phyloP scores from a whole-genome alignment of 2,329 filamentous ascomycete species.

The Aureobasidium mangrovei region DNA sequence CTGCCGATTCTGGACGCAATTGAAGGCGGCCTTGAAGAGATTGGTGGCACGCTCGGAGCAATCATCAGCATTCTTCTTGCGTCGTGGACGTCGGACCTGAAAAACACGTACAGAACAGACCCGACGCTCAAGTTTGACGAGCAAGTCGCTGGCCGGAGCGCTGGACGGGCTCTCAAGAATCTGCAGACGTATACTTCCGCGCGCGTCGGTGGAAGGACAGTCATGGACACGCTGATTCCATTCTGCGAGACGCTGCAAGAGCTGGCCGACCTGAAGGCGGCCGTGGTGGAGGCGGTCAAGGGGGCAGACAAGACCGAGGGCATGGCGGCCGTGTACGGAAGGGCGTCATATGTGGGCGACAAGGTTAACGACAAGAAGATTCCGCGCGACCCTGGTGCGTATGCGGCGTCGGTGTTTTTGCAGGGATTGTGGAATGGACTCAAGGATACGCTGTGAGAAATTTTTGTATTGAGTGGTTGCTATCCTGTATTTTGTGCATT shows the following conservation, averaged over 20 bases:
- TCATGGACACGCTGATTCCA: constrained; percentile 33
- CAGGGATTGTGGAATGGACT: constrained; percentile 24
- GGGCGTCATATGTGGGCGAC: constrained; percentile 30
- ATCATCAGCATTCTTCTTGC: constrained; percentile 31
- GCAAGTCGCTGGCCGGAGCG: constrained; percentile 21
- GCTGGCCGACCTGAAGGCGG: constrained; percentile 20
- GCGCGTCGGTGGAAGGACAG: constrained; percentile 28
- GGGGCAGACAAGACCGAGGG: constrained; percentile 28
- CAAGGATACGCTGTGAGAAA: constrained; percentile 2
- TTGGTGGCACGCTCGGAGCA: constrained; percentile 31
- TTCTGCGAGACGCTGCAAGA: constrained; percentile 28
- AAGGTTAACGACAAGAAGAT: constrained; percentile 20
- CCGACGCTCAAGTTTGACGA: constrained; percentile 20
- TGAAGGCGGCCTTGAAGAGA: constrained; percentile 28
- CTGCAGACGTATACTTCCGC: constrained; percentile 33
- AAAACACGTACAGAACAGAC: constrained; percentile 24
- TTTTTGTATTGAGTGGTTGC: background rate
- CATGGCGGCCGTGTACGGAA: constrained; percentile 30
- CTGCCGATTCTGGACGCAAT: constrained; percentile 29
- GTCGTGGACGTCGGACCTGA: constrained; percentile 32
- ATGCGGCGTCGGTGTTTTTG: constrained; percentile 29
- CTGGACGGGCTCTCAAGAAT: constrained; percentile 34
- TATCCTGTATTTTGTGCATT: background rate
- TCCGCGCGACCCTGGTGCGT: constrained; percentile 31
- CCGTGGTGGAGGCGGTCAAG: constrained; percentile 25